Percentiles rank a stretch among this genome's conserved stretches.
Evolutionary conservation across 371 early-diverging fungal genomes (phyloP).

Genomic region (Choanephora cucurbitarum): DNA sequence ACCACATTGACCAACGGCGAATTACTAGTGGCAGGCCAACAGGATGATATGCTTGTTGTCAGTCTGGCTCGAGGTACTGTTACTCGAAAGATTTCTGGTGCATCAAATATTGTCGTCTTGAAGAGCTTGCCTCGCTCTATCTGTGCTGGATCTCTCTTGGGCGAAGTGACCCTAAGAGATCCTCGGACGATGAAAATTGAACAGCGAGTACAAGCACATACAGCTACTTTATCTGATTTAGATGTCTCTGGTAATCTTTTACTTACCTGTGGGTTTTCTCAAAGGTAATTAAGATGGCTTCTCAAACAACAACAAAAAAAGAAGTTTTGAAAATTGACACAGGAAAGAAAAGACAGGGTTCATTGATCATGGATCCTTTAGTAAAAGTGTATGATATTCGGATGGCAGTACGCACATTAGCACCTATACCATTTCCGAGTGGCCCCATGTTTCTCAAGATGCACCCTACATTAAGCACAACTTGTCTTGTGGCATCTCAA

Average conservation of each 20-base stretch:
- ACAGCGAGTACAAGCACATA: conserved; percentile 74
- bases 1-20: conserved; percentile 67
- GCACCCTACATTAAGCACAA: conserved; percentile 73
- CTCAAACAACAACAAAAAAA: no score
- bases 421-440: conserved; percentile 73
- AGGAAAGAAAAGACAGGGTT: conserved; percentile 64
- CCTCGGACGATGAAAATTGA: conserved; percentile 70
- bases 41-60: conserved; percentile 62
- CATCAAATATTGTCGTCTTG: conserved; percentile 69
- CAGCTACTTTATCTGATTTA: conserved; percentile 75
- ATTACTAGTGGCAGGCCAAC: conserved; percentile 67
- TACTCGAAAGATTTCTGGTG: conserved; percentile 46
- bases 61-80: conserved; percentile 70
- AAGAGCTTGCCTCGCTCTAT: conserved; percentile 62
- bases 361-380: conserved; percentile 70
- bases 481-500: conserved; percentile 68
- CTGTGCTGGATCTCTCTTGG: conserved; percentile 70
- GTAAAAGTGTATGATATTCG: conserved; percentile 87
- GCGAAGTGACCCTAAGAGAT: conserved; percentile 72
- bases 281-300: conserved; percentile 34
- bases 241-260: conserved; percentile 76
- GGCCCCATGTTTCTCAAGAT: conserved; percentile 72
- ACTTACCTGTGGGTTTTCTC: conserved; percentile 80
- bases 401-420: conserved; percentile 65
- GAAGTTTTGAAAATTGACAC: no score